These are phyloP conservation scores for Aspergillus eucalypticola DNA, from an alignment of 2,329 filamentous ascomycete genomes.

Conservation along the genomic window DNA sequence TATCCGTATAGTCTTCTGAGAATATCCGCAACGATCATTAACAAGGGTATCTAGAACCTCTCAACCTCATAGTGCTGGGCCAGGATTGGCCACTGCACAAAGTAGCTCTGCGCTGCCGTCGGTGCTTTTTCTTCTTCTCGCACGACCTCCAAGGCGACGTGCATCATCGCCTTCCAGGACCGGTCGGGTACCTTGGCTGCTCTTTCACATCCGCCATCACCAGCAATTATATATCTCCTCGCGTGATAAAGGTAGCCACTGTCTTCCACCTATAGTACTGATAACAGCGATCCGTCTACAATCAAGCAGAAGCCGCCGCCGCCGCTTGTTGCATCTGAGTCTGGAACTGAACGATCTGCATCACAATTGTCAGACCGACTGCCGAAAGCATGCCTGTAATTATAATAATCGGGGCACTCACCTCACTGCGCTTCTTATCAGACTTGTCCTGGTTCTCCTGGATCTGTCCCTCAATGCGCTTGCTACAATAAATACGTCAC, in stretches of 20 bases:
- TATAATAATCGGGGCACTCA: conserved; percentile 35
- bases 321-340: conserved; percentile 39
- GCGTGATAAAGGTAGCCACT: neutral
- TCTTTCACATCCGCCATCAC: neutral
- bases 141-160: neutral
- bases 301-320: conserved; percentile 36
- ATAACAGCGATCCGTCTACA: neutral
- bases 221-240: neutral
- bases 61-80: neutral
- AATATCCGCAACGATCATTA: neutral
- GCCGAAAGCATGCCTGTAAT: neutral
- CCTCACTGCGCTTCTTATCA: conserved; percentile 66
- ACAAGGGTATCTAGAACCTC: conserved; percentile 5
- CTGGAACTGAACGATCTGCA: conserved; percentile 44
- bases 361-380: conserved; percentile 18
- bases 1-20: neutral
- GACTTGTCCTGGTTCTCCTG: conserved; percentile 63
- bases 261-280: neutral
- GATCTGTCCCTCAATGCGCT: conserved; percentile 67
- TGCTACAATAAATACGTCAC: conserved; percentile 44
- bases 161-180: neutral
- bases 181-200: neutral
- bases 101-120: neutral
- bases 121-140: neutral
- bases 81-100: neutral